Evolutionary conservation across 805 yeast genomes (phyloP), one percentile per base, ranked within the genome.

Genomic region (Saccharomyces mikatae): DNA sequence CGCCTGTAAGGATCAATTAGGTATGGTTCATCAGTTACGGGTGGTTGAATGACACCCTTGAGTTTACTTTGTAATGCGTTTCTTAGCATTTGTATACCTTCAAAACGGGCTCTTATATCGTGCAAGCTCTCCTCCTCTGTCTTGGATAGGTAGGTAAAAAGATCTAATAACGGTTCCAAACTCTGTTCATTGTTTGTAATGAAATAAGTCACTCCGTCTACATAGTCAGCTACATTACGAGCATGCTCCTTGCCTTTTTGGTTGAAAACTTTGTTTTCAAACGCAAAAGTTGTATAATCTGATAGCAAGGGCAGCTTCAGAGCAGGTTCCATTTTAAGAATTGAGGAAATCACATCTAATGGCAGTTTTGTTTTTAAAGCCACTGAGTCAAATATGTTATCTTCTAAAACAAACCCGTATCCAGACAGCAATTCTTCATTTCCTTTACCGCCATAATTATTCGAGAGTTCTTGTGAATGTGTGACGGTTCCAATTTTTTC

Each of bases 391-490:
- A 82, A 83, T 3, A 74, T 71, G 61, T 87, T 87, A 52, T 78
- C 70, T 21, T 75, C 71, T 2, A 86, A 53, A n/a, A 65, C 67
- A 60, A 70, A 70, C 6, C 73, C 73, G 66, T 90, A 91, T 0
- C 92, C 96, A 66, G 86, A 71, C 4, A 90, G 70, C 17, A 90
- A 70, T 66, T 90, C 97, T 60, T 89, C 96, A 63, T 90, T 90
- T 1, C 96, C 91, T 65, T 91, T 91, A 29, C 86, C 84, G 1
- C 97, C 97, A 66, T 90, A 90, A 69, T 90, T 90, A 65, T 91
- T 90, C 65, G 71, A 85, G 1, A 91, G 58, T 64, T 88, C 86
- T 1, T 71, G 66, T 1, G 71, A 72, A 74, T 74, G 36, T 2
- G 17, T 11, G 1, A 56, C 51, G 8, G 46, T 6, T 14, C 51